Evolutionary conservation across 371 early-diverging fungal species (phyloP), one percentile per base, ranked within the genome.

Genomic region (Synchytrium microbalum): DNA sequence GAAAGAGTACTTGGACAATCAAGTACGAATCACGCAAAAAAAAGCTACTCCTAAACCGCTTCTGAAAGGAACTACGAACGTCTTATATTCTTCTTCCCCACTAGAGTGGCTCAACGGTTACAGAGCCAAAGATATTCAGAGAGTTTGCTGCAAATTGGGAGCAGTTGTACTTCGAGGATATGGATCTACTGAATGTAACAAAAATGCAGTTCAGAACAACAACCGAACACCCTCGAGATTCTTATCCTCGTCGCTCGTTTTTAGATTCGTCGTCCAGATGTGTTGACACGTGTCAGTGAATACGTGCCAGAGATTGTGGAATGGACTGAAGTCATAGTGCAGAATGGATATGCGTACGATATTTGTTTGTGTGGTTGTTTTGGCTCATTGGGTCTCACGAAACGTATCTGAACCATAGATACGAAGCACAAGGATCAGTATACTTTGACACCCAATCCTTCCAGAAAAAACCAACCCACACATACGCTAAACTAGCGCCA

Each of bases 371-470:
- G 13, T 28, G 2, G 19, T 19, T 60, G 3, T n/a, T 65, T 23
- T 54, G 32, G 0, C 14, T 25, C 60, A 13, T 25, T 28, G 61
- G 16, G 19, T 24, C 5, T 27, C 2, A 24, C 1, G 2, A 57
- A n/a, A 10, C n/a, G 25, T 2, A 27, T 26, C 25, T 38, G 10
- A 57, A 1, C 28, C n/a, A 27, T 5, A 73, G 76, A 32, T 96
- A 96, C 74, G 96, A 87, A 69, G 81, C 86, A 1, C 86, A 92
- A 33, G 98, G 99, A 27, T 95, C 96, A n/a, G 96, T 99, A 23
- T 99, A 98, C 81, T 99, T 99, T 81, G 92, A 99, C 77, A 89
- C 95, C 2, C 75, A 75, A 1, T 84, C 83, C n/a, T 99, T 96
- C 71, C 92, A 92, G 69, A 86, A 86, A 60, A 65, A 84, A 53